A percentile compares a stretch with the other conserved stretches of the same genome.
Evolutionary conservation across 139 green algal species (phyloP).

Genomic region (Asterochloris sp.): DNA sequence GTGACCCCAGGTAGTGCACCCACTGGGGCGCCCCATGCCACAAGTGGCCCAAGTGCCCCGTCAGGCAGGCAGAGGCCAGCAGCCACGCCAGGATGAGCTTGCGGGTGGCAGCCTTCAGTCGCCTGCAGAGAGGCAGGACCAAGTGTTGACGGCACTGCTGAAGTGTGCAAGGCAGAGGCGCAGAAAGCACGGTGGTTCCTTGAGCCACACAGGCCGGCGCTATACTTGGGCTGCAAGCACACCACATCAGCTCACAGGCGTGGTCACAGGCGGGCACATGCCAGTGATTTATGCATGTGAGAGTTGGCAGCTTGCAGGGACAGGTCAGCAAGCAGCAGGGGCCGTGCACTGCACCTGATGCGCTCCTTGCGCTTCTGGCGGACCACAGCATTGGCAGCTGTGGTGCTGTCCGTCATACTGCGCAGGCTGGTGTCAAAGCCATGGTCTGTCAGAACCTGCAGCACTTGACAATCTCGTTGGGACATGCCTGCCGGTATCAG

Average conservation of each 20-base stretch:
- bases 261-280: too few species aligned
- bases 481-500: too few species aligned
- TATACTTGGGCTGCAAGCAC: constrained; percentile 2
- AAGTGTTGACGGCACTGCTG: neutral
- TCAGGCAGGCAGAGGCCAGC: constrained; percentile 70
- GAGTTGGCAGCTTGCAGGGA: neutral
- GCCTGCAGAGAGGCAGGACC: constrained; percentile 6
- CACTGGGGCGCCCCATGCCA: constrained; percentile 47
- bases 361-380: constrained; percentile 15
- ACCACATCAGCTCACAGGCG: too few species aligned
- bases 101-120: constrained; percentile 51
- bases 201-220: too few species aligned
- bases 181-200: too few species aligned
- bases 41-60: constrained; percentile 70
- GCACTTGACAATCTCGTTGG: too few species aligned
- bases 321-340: neutral
- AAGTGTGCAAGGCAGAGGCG: too few species aligned
- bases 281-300: neutral
- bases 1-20: constrained; percentile 63
- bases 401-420: neutral
- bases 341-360: neutral
- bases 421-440: constrained; percentile 39
- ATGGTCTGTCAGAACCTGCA: constrained; percentile 38
- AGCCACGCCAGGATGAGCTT: constrained; percentile 70
- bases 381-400: constrained; percentile 6